These are phyloP conservation scores for Iodosphaeria phyllophila DNA, from an alignment of 2,329 filamentous ascomycete species.

Conservation along the genomic window DNA sequence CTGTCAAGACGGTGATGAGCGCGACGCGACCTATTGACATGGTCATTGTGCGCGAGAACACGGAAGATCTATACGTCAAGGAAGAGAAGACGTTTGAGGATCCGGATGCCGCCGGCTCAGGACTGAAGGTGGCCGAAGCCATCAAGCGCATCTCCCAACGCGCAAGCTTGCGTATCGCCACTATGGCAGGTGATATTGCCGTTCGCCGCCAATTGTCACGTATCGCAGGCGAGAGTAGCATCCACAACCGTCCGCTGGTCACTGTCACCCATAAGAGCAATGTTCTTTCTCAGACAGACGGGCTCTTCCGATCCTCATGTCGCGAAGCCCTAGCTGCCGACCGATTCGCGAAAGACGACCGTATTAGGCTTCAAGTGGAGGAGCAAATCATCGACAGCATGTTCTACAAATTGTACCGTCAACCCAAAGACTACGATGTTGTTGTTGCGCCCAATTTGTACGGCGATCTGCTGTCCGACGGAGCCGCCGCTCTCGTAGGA, in stretches of 20 bases:
- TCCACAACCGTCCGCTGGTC: constrained; percentile 55
- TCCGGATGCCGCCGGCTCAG: constrained; percentile 43
- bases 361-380: constrained; percentile 55
- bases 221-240: constrained; percentile 32
- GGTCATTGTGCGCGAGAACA: constrained; percentile 97
- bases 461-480: constrained; percentile 91
- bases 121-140: constrained; percentile 89
- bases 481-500: constrained; percentile 83
- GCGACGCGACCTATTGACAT: constrained; percentile 64
- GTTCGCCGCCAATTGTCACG: constrained; percentile 70
- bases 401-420: constrained; percentile 98
- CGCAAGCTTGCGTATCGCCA: constrained; percentile 70
- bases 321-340: constrained; percentile 50
- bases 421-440: constrained; percentile 88
- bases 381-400: constrained; percentile 99
- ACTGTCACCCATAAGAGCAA: constrained; percentile 99
- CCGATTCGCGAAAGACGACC: constrained; percentile 39
- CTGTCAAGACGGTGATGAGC: constrained; percentile 67
- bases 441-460: constrained; percentile 97
- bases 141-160: constrained; percentile 91
- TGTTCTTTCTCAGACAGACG: constrained; percentile 89
- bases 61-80: constrained; percentile 96
- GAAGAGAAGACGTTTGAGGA: constrained; percentile 73
- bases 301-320: constrained; percentile 73
- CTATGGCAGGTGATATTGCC: constrained; percentile 90